These are phyloP conservation scores for Candida incommunis DNA, from an alignment of 805 yeast species.

Conservation along the genomic window DNA sequence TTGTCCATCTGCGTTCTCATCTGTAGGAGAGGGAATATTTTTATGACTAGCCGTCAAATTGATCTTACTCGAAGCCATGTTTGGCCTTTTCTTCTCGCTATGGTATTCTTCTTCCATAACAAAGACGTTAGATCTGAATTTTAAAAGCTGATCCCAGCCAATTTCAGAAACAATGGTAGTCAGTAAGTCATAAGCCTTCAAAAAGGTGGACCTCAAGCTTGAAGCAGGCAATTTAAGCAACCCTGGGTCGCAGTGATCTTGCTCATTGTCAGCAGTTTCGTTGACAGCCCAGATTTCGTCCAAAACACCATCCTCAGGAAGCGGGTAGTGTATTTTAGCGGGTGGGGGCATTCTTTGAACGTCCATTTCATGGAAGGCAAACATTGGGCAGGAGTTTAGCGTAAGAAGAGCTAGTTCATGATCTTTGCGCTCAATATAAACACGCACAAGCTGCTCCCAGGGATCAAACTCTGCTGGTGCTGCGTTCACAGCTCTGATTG, in stretches of 20 bases:
- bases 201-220: constrained; percentile 37
- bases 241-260: constrained; percentile 30
- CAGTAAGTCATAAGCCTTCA: constrained; percentile 52
- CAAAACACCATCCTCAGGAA: constrained; percentile 40
- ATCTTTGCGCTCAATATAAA: constrained; percentile 43
- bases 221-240: constrained; percentile 39
- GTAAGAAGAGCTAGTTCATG: constrained; percentile 48
- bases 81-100: constrained; percentile 6
- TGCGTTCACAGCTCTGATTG: constrained; percentile 45
- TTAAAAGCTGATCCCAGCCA: constrained; percentile 75
- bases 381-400: constrained; percentile 66
- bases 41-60: neutral
- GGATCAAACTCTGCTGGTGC: constrained; percentile 66
- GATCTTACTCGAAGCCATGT: neutral
- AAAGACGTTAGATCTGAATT: constrained; percentile 54
- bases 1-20: neutral
- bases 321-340: constrained; percentile 31
- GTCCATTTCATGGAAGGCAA: constrained; percentile 33
- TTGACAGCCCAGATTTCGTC: constrained; percentile 33
- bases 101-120: constrained; percentile 66
- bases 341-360: constrained; percentile 29
- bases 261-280: constrained; percentile 17
- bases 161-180: constrained; percentile 49
- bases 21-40: neutral
- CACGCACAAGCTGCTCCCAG: constrained; percentile 53